Evolutionary conservation across 75 land plant genomes (phyloP).

Genomic region (Pseudotsuga menziesii): DNA sequence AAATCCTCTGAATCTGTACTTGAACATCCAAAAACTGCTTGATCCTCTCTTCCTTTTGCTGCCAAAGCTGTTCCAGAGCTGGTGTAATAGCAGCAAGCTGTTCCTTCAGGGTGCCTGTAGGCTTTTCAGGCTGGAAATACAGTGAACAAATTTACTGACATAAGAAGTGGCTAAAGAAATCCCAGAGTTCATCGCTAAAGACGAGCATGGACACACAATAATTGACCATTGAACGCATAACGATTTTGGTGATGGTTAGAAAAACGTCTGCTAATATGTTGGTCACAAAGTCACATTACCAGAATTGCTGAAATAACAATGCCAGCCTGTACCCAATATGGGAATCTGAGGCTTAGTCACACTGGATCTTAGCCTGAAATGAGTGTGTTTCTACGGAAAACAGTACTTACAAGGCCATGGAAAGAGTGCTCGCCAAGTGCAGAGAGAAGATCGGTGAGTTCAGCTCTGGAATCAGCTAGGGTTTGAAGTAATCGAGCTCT

Average conservation of each 20-base stretch:
- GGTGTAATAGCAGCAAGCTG: constrained; percentile 89
- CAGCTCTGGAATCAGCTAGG: constrained; percentile 75
- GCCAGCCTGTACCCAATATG: neutral
- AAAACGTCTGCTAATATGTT: neutral
- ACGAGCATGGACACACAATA: neutral
- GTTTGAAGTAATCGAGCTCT: constrained; percentile 79
- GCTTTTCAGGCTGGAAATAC: constrained; percentile 61
- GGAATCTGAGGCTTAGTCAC: neutral
- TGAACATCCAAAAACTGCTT: constrained; percentile 74
- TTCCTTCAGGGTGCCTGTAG: constrained; percentile 82
- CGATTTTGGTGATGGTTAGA: neutral
- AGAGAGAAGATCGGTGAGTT: constrained; percentile 70
- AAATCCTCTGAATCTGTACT: constrained; percentile 74
- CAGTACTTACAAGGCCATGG: constrained; percentile 31
- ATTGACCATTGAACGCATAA: neutral
- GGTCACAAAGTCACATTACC: neutral
- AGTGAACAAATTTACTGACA: neutral
- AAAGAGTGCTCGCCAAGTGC: constrained; percentile 76
- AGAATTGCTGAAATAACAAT: neutral
- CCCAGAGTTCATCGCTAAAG: neutral
- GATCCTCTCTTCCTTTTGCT: constrained; percentile 78
- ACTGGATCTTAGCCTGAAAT: neutral
- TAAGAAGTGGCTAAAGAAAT: neutral
- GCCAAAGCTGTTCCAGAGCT: constrained; percentile 64
- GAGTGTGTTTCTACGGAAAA: constrained; percentile 1